Evolutionary conservation across 495 filamentous ascomycete genomes (phyloP).

Genomic region (Thermochaetoides thermophila): DNA sequence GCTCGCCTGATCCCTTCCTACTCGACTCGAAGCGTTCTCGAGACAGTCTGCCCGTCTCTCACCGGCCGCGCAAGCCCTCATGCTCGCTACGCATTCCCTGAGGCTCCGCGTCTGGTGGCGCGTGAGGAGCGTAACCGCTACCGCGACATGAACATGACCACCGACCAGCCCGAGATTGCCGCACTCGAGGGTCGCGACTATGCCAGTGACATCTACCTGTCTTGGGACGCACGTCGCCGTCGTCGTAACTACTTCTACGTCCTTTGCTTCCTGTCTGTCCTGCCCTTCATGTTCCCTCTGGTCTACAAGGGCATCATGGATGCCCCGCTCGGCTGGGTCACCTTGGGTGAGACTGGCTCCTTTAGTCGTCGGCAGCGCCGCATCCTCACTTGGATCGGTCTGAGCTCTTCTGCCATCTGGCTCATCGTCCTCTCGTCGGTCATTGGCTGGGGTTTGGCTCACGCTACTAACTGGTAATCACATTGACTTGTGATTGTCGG

Average conservation of each 20-base stretch:
- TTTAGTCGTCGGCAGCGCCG: slow-evolving; percentile 17
- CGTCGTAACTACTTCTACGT: slow-evolving; percentile 17
- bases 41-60: too few species aligned
- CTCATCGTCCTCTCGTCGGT: slow-evolving; percentile 9
- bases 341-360: slow-evolving; percentile 16
- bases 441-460: slow-evolving; percentile 9
- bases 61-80: too few species aligned
- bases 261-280: slow-evolving; percentile 14
- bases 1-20: too few species aligned
- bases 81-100: neutral
- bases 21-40: too few species aligned
- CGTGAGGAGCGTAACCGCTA: neutral
- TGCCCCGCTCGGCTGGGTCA: slow-evolving; percentile 18
- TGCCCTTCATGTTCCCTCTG: slow-evolving; percentile 22
- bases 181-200: slow-evolving; percentile 4
- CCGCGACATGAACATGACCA: neutral
- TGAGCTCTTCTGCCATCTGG: too few species aligned
- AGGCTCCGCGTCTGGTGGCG: slow-evolving; percentile 1
- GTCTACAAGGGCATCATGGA: slow-evolving; percentile 16
- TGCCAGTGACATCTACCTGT: slow-evolving; percentile 17
- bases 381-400: too few species aligned
- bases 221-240: slow-evolving; percentile 10
- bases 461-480: slow-evolving; percentile 1
- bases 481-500: neutral
- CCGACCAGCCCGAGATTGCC: slow-evolving; percentile 6